These are phyloP conservation scores for Jacaranda copaia DNA, from an alignment of 257 asterid species.

Conservation along the genomic window DNA sequence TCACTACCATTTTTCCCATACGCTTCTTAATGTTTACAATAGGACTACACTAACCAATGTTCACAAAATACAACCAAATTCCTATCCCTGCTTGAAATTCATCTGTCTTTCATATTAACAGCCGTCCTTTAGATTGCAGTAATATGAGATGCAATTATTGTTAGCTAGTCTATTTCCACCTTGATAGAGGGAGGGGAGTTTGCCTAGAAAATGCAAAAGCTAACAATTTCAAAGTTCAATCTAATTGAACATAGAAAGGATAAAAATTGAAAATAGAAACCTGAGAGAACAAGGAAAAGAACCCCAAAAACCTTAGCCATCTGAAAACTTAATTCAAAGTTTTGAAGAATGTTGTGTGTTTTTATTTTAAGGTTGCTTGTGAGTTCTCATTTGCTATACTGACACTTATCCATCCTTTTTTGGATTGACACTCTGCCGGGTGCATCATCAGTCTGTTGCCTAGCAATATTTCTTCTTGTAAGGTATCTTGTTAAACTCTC, in stretches of 20 bases:
- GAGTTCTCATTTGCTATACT: constrained; percentile 38
- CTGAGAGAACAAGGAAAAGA: constrained; percentile 26
- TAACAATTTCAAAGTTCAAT: not conserved
- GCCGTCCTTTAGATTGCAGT: no score
- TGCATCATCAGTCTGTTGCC: constrained; percentile 82
- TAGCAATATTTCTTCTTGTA: constrained; percentile 83
- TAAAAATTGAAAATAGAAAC: not conserved
- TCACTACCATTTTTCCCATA: constrained; percentile 1
- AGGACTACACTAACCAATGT: not conserved
- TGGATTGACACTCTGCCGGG: constrained; percentile 32
- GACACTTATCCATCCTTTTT: constrained; percentile 29
- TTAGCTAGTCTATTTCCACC: no score
- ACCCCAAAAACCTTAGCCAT: constrained; percentile 15
- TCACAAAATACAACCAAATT: no score
- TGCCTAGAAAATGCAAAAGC: no score
- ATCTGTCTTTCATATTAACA: no score
- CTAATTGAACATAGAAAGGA: not conserved
- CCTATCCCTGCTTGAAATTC: no score
- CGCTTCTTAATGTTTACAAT: not conserved
- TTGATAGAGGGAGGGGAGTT: no score
- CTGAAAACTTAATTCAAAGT: not conserved
- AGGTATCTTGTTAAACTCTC: constrained; percentile 59
- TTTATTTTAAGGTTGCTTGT: no score
- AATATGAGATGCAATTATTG: no score
- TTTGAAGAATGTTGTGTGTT: no score